phyloP scores from a whole-genome alignment of 2,329 filamentous ascomycete genomes.

The Corinectria fuckeliana region DNA sequence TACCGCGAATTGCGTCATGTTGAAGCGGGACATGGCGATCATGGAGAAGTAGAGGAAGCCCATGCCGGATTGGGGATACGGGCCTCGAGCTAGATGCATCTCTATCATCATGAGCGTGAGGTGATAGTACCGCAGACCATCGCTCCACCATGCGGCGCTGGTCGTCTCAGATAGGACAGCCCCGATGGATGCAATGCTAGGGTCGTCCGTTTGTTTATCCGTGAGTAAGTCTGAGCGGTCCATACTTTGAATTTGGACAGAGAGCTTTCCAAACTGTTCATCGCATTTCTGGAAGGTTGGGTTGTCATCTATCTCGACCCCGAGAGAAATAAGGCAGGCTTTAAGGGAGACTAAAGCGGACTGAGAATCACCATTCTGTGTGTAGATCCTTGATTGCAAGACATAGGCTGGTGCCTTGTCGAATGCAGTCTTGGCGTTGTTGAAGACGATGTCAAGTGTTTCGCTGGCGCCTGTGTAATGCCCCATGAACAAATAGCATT shows the following conservation, averaged over 20 bases:
- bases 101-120: constrained; percentile 71
- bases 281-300: constrained; percentile 82
- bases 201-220: constrained; percentile 53
- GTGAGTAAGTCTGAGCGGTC: constrained; percentile 56
- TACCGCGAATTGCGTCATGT: constrained; percentile 71
- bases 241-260: constrained; percentile 64
- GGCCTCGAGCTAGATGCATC: constrained; percentile 67
- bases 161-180: constrained; percentile 74
- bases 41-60: constrained; percentile 72
- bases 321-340: constrained; percentile 73
- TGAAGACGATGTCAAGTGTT: constrained; percentile 74
- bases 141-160: constrained; percentile 76
- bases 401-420: constrained; percentile 88
- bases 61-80: constrained; percentile 73
- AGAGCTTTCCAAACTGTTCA: constrained; percentile 69
- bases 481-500: constrained; percentile 82
- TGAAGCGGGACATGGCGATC: constrained; percentile 72
- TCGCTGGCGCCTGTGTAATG: constrained; percentile 71
- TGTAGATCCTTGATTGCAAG: constrained; percentile 78
- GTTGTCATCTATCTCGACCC: constrained; percentile 67
- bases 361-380: constrained; percentile 73
- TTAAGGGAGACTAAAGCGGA: constrained; percentile 74
- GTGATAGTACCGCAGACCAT: constrained; percentile 75
- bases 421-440: constrained; percentile 71
- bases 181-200: constrained; percentile 67